Percentiles rank a stretch among this genome's conserved stretches.
Evolutionary conservation across 2,329 filamentous ascomycete genomes (phyloP).

Genomic region (Pleomassaria siparia): DNA sequence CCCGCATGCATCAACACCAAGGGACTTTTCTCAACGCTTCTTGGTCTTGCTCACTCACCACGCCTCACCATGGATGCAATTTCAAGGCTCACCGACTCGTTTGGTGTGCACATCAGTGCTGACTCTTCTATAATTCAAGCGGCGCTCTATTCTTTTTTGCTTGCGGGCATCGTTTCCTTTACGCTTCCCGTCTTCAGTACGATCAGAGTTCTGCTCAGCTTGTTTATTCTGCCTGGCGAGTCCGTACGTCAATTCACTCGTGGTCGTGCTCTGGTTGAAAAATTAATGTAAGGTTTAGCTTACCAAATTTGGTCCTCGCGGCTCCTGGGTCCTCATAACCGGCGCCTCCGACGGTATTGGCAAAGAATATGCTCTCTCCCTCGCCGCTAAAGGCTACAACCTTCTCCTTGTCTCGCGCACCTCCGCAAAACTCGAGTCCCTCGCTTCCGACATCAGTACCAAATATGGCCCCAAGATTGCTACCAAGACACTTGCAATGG

Average conservation of each 20-base stretch:
- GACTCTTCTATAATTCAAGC: conserved; percentile 29
- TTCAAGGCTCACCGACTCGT: conserved; percentile 20
- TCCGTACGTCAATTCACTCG: conserved; percentile 40
- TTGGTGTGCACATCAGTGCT: conserved; percentile 38
- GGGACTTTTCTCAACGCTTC: not conserved
- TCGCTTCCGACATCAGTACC: conserved; percentile 73
- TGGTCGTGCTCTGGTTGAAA: not conserved
- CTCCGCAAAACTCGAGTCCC: conserved; percentile 79
- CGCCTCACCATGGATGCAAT: conserved; percentile 17
- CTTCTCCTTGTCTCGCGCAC: conserved; percentile 93
- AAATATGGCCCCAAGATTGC: conserved; percentile 66
- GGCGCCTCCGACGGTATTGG: conserved; percentile 95
- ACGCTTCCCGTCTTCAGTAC: conserved; percentile 47
- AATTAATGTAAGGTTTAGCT: conserved; percentile 59
- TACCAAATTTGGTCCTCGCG: conserved; percentile 84
- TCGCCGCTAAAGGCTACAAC: conserved; percentile 91
- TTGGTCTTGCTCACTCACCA: not conserved
- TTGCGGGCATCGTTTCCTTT: conserved; percentile 34
- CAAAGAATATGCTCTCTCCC: conserved; percentile 91
- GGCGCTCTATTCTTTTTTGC: conserved; percentile 30
- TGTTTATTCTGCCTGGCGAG: conserved; percentile 53
- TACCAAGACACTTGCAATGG: conserved; percentile 84
- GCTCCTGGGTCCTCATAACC: conserved; percentile 91
- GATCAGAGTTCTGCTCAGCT: conserved; percentile 49
- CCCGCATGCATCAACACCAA: conserved; percentile 1